A percentile compares a stretch with the other conserved stretches of the same genome.
Evolutionary conservation across 2,329 filamentous ascomycete species (phyloP).

Genomic region (Verticillium albo-atrum): DNA sequence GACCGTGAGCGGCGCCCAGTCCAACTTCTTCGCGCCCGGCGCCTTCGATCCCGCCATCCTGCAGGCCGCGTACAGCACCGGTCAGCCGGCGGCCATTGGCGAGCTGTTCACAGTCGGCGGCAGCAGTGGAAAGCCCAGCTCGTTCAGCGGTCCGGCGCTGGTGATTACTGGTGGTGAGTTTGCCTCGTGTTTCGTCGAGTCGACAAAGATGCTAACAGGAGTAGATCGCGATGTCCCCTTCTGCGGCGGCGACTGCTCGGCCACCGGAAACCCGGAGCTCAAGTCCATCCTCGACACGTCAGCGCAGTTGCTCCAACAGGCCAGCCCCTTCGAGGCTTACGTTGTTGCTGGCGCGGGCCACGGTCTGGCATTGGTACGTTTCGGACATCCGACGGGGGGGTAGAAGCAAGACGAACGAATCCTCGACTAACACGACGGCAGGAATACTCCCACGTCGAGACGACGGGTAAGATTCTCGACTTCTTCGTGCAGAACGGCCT

Average conservation of each 20-base stretch:
- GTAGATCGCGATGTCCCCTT: conserved; percentile 47
- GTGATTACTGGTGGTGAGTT: conserved; percentile 51
- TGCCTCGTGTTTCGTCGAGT: neutral
- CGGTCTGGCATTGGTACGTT: conserved; percentile 41
- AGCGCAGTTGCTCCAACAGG: conserved; percentile 34
- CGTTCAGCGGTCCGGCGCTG: conserved; percentile 50
- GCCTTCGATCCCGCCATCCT: conserved; percentile 53
- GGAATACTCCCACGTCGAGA: conserved; percentile 23
- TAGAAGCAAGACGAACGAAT: neutral
- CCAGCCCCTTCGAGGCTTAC: conserved; percentile 44
- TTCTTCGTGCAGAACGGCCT: conserved; percentile 24
- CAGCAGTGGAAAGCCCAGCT: conserved; percentile 24
- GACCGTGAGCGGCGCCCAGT: conserved; percentile 43
- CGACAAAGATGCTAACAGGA: conserved; percentile 8
- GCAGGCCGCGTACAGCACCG: conserved; percentile 35
- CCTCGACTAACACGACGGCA: conserved; percentile 1
- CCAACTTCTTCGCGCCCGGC: conserved; percentile 46
- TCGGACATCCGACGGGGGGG: neutral
- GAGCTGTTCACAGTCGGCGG: conserved; percentile 53
- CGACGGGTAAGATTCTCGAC: conserved; percentile 30
- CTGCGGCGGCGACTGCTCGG: conserved; percentile 57
- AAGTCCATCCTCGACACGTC: conserved; percentile 40
- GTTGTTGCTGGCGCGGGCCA: conserved; percentile 50
- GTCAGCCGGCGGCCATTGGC: conserved; percentile 53
- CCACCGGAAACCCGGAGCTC: conserved; percentile 30